Evolutionary conservation across 352 stramenopile genomes (phyloP), one percentile per base, ranked within the genome.

Genomic region (Globisporangium abappressorium): DNA sequence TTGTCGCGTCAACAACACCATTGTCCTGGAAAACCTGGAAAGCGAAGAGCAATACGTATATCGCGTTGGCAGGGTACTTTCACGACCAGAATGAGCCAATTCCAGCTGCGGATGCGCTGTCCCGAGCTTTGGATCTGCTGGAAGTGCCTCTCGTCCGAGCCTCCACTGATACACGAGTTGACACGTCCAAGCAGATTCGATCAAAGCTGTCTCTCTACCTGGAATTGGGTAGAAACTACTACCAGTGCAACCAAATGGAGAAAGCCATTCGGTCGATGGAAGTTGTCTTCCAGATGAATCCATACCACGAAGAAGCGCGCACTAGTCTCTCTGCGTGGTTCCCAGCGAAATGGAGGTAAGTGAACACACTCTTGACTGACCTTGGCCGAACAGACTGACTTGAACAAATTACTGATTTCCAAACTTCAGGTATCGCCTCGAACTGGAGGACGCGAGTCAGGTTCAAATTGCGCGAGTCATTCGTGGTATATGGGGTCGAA

Each of bases 171-270:
- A 54, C 24, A 47, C 43, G 12, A 43, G 8, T 61, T 59, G 26
- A 67, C 43, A 78, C 67, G 1, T 53, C 56, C 3, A 71, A 77
- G 9, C 71, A 77, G 46, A 65, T 54, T 8, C 43, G 53, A 3
- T 70, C 70, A 15, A 79, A 81, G 22, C 72, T 88, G 36, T 46
- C 73, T 12, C 56, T 91, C 58, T 89, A 91, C 54, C 9, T 86
- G 11, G 75, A 82, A n/a, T 76, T 93, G 22, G 83, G 74, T 14
- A 62, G 61, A n/a, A 86, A 83, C 20, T 90, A 83, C 57, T 92
- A 90, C 68, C 75, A 89, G 63, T 79, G 74, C 71, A 93, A 93
- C 65, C 83, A 91, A 55, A 92, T 93, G 85, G 82, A 92, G 64
- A 78, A 77, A 8, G 85, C 85, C 1, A 89, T 93, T 56, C 80